Conservation (phyloP, 1,139 yeast species). For the Protomyces macrosporus region DNA sequence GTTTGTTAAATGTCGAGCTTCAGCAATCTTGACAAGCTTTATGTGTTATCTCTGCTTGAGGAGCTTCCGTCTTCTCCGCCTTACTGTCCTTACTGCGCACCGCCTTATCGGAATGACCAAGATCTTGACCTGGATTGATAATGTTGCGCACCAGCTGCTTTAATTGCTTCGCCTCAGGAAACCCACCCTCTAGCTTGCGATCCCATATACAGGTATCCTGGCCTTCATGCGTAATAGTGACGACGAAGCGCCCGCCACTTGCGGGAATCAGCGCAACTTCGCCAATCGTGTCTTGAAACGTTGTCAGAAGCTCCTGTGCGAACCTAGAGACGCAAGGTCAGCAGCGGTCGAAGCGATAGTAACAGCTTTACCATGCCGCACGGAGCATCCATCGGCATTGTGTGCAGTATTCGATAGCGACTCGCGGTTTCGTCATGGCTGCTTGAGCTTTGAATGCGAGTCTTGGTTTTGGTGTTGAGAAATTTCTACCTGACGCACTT, state of each 20-base stretch:
- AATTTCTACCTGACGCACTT: too few relatives aligned
- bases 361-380: conserved; percentile 55
- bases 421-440: conserved; percentile 5
- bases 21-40: too few relatives aligned
- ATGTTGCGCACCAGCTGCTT: conserved; percentile 51
- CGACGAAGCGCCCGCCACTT: conserved; percentile 51
- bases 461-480: too few relatives aligned
- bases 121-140: conserved; percentile 45
- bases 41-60: too few relatives aligned
- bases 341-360: background rate
- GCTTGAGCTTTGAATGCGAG: too few relatives aligned
- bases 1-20: too few relatives aligned
- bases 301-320: conserved; percentile 54
- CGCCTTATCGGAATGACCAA: conserved; percentile 47
- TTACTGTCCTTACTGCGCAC: background rate
- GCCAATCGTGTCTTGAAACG: conserved; percentile 51
- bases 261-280: conserved; percentile 54
- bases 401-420: conserved; percentile 22
- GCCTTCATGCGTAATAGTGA: conserved; percentile 38
- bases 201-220: conserved; percentile 48
- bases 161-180: conserved; percentile 55
- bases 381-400: conserved; percentile 59
- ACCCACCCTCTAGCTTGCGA: conserved; percentile 50
- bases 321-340: background rate
- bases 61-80: background rate